Evolutionary conservation across 2,329 filamentous ascomycete species (phyloP).

Genomic region (Didymella arachidicola): DNA sequence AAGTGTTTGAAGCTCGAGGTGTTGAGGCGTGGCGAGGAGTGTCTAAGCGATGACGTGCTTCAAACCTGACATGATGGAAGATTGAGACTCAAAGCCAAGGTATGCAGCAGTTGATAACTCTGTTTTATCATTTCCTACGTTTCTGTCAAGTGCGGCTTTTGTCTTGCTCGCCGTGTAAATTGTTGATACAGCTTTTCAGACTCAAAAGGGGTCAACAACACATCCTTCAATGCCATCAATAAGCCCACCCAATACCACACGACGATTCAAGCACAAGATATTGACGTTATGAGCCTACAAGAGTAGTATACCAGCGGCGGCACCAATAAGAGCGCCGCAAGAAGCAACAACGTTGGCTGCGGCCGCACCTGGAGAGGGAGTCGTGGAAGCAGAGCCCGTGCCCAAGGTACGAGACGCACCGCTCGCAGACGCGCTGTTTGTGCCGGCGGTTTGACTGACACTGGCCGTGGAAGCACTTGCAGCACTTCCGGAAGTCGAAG

Average conservation of each 20-base stretch:
- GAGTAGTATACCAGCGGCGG: constrained; percentile 13
- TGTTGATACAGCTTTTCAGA: background rate
- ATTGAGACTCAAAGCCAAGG: background rate
- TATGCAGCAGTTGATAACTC: background rate
- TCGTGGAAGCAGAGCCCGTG: constrained; percentile 5
- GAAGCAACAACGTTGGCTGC: constrained; percentile 13
- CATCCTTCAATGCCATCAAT: background rate
- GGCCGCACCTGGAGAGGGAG: constrained; percentile 20
- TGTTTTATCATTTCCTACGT: background rate
- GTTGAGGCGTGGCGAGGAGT: constrained; percentile 2
- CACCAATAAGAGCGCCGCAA: constrained; percentile 15
- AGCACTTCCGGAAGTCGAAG: constrained; percentile 8
- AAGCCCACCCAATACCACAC: background rate
- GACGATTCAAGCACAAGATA: background rate
- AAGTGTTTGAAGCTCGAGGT: background rate
- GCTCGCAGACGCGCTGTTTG: constrained; percentile 5
- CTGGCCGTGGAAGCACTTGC: constrained; percentile 12
- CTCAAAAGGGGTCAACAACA: background rate
- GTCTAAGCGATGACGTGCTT: constrained; percentile 10
- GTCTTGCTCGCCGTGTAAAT: background rate
- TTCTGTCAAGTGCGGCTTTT: background rate
- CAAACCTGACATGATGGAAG: constrained; percentile 8
- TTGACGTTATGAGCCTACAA: background rate
- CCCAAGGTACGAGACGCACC: constrained; percentile 4
- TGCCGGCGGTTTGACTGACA: constrained; percentile 6